Evolutionary conservation across 1,284 basidiomycete species (phyloP).

Genomic region (Uromyces viciae-fabae): DNA sequence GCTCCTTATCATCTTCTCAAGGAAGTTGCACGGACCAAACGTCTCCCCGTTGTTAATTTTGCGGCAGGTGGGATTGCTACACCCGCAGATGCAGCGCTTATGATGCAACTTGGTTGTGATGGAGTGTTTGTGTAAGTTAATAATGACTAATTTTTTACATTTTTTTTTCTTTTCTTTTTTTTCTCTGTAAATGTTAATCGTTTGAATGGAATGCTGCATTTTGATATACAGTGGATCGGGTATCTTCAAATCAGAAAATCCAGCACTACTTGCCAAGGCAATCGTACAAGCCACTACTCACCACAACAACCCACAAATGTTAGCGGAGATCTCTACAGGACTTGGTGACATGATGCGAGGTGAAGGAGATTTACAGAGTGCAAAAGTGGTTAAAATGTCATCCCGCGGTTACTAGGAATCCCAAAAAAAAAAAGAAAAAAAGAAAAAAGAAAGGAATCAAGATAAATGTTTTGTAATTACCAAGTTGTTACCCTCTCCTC

Average conservation of each 20-base stretch:
- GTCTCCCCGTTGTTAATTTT: constrained; percentile 75
- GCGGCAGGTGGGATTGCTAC: constrained; percentile 86
- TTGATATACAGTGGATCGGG: constrained; percentile 93
- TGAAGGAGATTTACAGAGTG: constrained; percentile 33
- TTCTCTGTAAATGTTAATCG: too few relatives aligned
- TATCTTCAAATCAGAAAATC: constrained; percentile 89
- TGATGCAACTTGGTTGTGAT: constrained; percentile 99
- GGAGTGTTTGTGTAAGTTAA: constrained; percentile 69
- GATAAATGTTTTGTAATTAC: too few relatives aligned
- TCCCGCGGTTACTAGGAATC: constrained; percentile 29
- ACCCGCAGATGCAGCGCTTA: constrained; percentile 93
- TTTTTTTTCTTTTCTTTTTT: constrained; percentile 47
- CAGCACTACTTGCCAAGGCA: constrained; percentile 87
- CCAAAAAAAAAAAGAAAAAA: too few relatives aligned
- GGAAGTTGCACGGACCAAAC: constrained; percentile 88
- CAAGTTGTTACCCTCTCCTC: too few relatives aligned
- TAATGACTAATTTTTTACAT: background rate
- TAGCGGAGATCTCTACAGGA: constrained; percentile 64
- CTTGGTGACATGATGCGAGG: constrained; percentile 31
- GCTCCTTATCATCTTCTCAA: constrained; percentile 97
- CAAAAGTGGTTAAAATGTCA: constrained; percentile 33
- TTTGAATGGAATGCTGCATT: too few relatives aligned
- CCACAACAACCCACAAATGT: constrained; percentile 82
- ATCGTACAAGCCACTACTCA: constrained; percentile 98
- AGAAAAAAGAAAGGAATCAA: too few relatives aligned